Conservation (phyloP, 192 early-diverging fungal genomes). For the Fimicolochytrium jonesii region DNA sequence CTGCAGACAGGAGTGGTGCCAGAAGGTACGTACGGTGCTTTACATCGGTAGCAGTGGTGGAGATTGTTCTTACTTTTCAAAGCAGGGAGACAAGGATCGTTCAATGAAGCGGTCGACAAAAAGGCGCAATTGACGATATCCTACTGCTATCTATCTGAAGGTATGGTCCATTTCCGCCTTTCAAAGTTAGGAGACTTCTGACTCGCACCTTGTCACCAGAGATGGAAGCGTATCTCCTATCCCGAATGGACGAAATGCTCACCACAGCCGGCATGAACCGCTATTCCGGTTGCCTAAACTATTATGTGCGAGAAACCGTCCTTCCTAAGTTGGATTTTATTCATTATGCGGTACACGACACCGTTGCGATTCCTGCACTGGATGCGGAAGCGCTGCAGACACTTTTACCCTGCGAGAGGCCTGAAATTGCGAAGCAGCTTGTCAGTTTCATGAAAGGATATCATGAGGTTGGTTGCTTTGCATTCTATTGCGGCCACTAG, state of each 20-base stretch:
- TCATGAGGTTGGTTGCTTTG: neutral
- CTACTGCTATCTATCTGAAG: conserved; percentile 2
- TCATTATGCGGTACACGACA: conserved; percentile 56
- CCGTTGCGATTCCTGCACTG: conserved; percentile 50
- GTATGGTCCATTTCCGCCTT: neutral
- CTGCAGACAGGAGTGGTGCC: neutral
- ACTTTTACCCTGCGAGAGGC: neutral
- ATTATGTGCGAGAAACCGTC: conserved; percentile 13
- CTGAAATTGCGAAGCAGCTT: conserved; percentile 11
- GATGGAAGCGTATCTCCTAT: conserved; percentile 11
- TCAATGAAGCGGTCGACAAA: neutral
- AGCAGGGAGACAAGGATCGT: neutral
- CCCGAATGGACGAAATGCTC: conserved; percentile 1
- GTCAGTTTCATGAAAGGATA: conserved; percentile 45
- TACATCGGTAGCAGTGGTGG: neutral
- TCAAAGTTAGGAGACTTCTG: neutral
- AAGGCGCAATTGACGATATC: conserved; percentile 15
- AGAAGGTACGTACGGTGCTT: conserved; percentile 5
- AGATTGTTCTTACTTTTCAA: neutral
- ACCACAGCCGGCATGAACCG: neutral
- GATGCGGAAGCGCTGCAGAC: conserved; percentile 42
- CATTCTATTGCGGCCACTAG: neutral
- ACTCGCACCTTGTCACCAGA: conserved; percentile 8
- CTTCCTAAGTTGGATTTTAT: conserved; percentile 45
- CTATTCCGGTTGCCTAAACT: conserved; percentile 18